Evolutionary conservation across 768 basidiomycete species (phyloP).

Genomic region (Trametes cinnabarina): DNA sequence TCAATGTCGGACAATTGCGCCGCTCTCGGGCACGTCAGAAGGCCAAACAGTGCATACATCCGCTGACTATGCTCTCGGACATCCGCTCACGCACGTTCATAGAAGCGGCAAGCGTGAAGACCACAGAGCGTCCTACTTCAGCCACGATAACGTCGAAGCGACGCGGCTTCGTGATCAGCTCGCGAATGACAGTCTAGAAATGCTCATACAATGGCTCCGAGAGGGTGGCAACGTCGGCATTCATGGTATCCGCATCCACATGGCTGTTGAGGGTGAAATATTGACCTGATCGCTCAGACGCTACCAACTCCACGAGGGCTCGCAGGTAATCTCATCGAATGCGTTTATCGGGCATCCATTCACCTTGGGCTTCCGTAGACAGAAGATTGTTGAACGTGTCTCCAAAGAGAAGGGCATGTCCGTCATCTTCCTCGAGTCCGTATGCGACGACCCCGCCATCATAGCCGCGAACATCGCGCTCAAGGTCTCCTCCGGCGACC

Average conservation of each 20-base stretch:
- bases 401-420: slow-evolving; percentile 82
- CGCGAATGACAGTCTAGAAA: slow-evolving; percentile 90
- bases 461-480: slow-evolving; percentile 96
- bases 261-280: not conserved
- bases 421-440: slow-evolving; percentile 91
- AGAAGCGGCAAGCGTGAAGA: slow-evolving; percentile 87
- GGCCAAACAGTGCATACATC: slow-evolving; percentile 59
- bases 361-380: slow-evolving; percentile 45
- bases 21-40: slow-evolving; percentile 80
- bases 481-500: slow-evolving; percentile 95
- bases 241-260: slow-evolving; percentile 62
- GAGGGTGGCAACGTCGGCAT: slow-evolving; percentile 96
- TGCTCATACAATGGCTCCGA: slow-evolving; percentile 93
- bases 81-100: not conserved
- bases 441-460: slow-evolving; percentile 90
- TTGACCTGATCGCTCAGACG: slow-evolving; percentile 52
- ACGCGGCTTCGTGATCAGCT: slow-evolving; percentile 75
- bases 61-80: not conserved
- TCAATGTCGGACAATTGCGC: slow-evolving; percentile 95
- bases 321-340: slow-evolving; percentile 53
- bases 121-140: slow-evolving; percentile 89
- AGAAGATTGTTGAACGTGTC: slow-evolving; percentile 81
- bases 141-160: slow-evolving; percentile 77
- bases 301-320: slow-evolving; percentile 85
- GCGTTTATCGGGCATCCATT: not conserved